Conservation (phyloP, 305 asterid genomes). For the Andrographis paniculata region DNA sequence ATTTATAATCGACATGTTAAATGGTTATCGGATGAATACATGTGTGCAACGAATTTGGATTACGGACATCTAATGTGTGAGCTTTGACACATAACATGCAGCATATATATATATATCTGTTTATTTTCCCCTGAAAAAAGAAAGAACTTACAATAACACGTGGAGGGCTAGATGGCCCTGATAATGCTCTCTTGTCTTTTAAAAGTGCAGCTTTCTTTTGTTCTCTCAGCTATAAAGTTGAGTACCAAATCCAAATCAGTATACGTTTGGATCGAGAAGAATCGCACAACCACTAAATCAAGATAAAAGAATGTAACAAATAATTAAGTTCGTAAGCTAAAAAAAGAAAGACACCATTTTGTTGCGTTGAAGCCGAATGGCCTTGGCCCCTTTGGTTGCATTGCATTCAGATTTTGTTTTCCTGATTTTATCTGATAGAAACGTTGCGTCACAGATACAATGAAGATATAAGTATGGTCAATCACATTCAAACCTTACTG, state of each 20-base stretch:
- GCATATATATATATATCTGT: no score
- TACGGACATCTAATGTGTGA: no score
- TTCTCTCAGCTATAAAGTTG: conserved; percentile 54
- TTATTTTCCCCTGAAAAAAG: not conserved
- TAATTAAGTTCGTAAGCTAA: not conserved
- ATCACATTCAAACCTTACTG: not conserved
- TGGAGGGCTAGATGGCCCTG: conserved; percentile 76
- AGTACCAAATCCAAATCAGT: conserved; percentile 1
- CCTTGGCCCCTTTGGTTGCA: conserved; percentile 65
- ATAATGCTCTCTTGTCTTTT: conserved; percentile 72
- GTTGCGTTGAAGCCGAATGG: conserved; percentile 74
- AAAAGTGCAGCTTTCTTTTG: conserved; percentile 62
- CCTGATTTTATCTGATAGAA: conserved; percentile 46
- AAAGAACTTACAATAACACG: conserved; percentile 64
- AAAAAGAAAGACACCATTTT: conserved; percentile 43
- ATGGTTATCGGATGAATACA: no score
- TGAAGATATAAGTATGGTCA: not conserved
- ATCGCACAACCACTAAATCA: not conserved
- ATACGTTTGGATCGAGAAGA: not conserved
- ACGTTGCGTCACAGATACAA: not conserved
- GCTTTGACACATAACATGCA: no score
- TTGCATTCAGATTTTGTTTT: conserved; percentile 40
- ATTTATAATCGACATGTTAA: no score
- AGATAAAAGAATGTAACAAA: not conserved
- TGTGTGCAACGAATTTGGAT: no score